Evolutionary conservation across 768 basidiomycete genomes (phyloP).

Genomic region (Lenzites betulinus): DNA sequence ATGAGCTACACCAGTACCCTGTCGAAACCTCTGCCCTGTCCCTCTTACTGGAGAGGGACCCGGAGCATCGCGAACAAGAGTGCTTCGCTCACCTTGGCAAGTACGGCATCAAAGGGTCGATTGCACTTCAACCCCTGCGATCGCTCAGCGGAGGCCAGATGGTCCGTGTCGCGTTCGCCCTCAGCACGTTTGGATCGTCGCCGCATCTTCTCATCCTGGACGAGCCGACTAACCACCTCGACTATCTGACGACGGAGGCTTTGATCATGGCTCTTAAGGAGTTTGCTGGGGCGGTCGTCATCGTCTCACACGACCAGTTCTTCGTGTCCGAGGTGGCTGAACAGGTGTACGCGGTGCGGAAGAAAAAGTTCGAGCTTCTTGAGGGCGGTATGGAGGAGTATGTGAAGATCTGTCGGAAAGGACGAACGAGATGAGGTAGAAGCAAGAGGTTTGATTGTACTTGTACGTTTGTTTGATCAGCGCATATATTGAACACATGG

Average conservation of each 20-base stretch:
- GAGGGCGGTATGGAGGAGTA: conserved; percentile 21
- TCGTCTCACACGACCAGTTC: conserved; percentile 97
- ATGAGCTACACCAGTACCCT: conserved; percentile 19
- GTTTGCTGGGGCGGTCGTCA: conserved; percentile 96
- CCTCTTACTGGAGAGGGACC: conserved; percentile 8
- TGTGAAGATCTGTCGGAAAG: conserved; percentile 9
- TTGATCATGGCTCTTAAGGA: conserved; percentile 97
- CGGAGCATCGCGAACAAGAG: conserved; percentile 10
- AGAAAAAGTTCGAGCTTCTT: conserved; percentile 74
- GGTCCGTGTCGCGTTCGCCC: conserved; percentile 95
- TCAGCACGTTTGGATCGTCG: conserved; percentile 86
- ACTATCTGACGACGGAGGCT: conserved; percentile 94
- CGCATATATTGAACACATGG: background rate
- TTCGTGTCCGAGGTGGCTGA: conserved; percentile 97
- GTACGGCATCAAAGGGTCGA: conserved; percentile 17
- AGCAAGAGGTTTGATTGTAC: background rate
- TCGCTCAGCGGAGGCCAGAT: conserved; percentile 99
- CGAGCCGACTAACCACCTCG: conserved; percentile 91
- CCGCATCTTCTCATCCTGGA: conserved; percentile 95
- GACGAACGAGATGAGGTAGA: conserved; percentile 1
- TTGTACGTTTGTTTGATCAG: background rate
- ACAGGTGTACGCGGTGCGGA: conserved; percentile 90
- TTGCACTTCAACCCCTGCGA: conserved; percentile 41
- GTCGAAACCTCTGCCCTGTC: conserved; percentile 12
- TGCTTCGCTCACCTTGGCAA: conserved; percentile 20